A percentile compares a stretch with the other conserved stretches of the same genome.
These are phyloP conservation scores for Tetrastigma voinierianum DNA, from an alignment of 164 flowering plant genomes.

Conservation along the genomic window DNA sequence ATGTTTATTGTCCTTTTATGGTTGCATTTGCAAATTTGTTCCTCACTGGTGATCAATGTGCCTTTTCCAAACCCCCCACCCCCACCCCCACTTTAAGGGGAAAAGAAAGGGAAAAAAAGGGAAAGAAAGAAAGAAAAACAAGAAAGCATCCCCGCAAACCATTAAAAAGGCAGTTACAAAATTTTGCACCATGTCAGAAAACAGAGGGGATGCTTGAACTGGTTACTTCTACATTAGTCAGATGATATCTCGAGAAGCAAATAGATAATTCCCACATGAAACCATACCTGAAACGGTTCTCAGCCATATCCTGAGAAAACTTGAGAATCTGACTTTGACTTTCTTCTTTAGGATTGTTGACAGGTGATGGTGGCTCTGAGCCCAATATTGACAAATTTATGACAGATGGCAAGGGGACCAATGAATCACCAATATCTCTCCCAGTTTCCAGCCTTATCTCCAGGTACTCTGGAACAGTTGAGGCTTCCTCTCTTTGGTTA, in stretches of 20 bases:
- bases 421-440: conserved; percentile 26
- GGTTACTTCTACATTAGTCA: no score
- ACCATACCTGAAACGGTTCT: conserved; percentile 70
- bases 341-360: conserved; percentile 16
- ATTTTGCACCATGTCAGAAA: no score
- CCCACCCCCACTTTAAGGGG: no score
- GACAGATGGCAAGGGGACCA: conserved; percentile 44
- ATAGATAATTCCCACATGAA: background rate
- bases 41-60: no score
- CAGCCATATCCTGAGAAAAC: conserved; percentile 37
- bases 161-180: no score
- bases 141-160: no score
- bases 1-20: no score
- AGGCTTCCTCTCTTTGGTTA: conserved; percentile 30
- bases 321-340: conserved; percentile 28
- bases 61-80: no score
- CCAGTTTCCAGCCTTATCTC: conserved; percentile 66
- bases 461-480: conserved; percentile 35
- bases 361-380: conserved; percentile 26
- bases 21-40: no score
- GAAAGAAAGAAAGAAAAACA: no score
- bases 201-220: no score
- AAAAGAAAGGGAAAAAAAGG: no score
- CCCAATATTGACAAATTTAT: conserved; percentile 49
- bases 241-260: background rate